A percentile compares a stretch with the other conserved stretches of the same genome.
Conservation (phyloP, 768 basidiomycete species). For the Boletellus sp. region DNA sequence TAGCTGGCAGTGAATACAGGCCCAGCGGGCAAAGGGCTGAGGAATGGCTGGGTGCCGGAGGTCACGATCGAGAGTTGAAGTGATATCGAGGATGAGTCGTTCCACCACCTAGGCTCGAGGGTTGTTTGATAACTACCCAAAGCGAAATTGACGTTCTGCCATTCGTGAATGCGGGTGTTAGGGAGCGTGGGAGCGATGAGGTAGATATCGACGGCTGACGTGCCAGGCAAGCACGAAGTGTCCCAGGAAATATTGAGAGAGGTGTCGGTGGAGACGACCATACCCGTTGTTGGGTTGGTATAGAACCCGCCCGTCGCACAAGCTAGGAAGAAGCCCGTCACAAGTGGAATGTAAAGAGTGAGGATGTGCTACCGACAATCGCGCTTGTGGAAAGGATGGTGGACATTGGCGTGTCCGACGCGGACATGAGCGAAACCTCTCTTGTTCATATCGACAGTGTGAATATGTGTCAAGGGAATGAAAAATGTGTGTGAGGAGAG, state of each 20-base stretch:
- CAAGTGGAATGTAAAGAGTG: not conserved
- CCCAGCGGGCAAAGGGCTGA: conserved; percentile 54
- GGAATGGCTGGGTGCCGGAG: conserved; percentile 46
- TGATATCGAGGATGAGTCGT: conserved; percentile 42
- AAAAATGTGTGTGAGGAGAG: not conserved
- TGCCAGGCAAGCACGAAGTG: conserved; percentile 46
- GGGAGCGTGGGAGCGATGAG: conserved; percentile 50
- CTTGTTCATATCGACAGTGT: conserved; percentile 22
- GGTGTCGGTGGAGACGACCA: conserved; percentile 42
- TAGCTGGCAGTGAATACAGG: conserved; percentile 70
- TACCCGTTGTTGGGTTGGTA: conserved; percentile 47
- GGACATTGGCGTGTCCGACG: conserved; percentile 22
- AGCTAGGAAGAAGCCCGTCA: conserved; percentile 27
- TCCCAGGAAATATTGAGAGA: conserved; percentile 65
- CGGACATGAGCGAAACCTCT: conserved; percentile 28
- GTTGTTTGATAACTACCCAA: conserved; percentile 47
- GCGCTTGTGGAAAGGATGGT: conserved; percentile 23
- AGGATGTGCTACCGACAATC: conserved; percentile 12
- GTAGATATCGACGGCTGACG: conserved; percentile 60
- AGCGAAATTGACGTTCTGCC: conserved; percentile 48
- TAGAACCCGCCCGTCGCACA: conserved; percentile 64
- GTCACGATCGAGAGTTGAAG: conserved; percentile 63
- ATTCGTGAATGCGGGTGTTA: conserved; percentile 50
- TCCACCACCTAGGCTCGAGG: conserved; percentile 71
- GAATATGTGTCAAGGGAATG: conserved; percentile 5